Conservation (phyloP, 2,329 filamentous ascomycete species). For the Stachybotrys chartarum region DNA sequence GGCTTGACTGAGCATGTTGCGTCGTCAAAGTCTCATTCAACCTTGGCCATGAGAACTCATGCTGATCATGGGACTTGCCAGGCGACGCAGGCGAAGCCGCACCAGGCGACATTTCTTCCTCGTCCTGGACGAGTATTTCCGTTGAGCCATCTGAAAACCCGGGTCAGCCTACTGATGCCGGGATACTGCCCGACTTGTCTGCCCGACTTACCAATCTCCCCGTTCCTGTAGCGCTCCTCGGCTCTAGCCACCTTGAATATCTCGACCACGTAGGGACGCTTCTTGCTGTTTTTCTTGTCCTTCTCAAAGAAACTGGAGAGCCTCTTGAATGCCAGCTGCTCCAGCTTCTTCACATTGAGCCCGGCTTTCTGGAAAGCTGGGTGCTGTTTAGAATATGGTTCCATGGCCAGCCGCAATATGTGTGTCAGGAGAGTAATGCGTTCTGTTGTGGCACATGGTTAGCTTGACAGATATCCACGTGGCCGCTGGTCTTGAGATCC, state of each 20-base stretch:
- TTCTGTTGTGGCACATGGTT: conserved; percentile 31
- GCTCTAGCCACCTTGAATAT: conserved; percentile 53
- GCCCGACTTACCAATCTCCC: conserved; percentile 45
- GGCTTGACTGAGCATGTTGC: conserved; percentile 27
- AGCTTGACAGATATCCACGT: background rate
- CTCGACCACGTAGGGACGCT: conserved; percentile 49
- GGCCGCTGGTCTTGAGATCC: conserved; percentile 4
- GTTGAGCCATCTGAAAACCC: conserved; percentile 35
- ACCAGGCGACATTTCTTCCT: conserved; percentile 43
- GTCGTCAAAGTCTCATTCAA: conserved; percentile 23
- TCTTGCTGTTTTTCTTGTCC: conserved; percentile 46
- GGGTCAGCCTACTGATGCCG: conserved; percentile 6
- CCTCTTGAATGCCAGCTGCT: conserved; percentile 51
- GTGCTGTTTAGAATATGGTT: conserved; percentile 42
- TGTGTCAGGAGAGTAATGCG: conserved; percentile 52
- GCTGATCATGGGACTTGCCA: conserved; percentile 37
- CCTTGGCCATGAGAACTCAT: conserved; percentile 28
- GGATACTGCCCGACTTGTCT: background rate
- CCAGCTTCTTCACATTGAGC: conserved; percentile 47
- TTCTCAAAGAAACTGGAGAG: conserved; percentile 53
- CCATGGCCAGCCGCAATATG: conserved; percentile 50
- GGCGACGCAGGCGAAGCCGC: conserved; percentile 35
- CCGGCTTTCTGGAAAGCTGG: conserved; percentile 43
- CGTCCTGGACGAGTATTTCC: conserved; percentile 42
- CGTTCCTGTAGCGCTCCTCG: conserved; percentile 49